Conservation (phyloP, 2,329 filamentous ascomycete genomes). For the Chrysoporthe cubensis region DNA sequence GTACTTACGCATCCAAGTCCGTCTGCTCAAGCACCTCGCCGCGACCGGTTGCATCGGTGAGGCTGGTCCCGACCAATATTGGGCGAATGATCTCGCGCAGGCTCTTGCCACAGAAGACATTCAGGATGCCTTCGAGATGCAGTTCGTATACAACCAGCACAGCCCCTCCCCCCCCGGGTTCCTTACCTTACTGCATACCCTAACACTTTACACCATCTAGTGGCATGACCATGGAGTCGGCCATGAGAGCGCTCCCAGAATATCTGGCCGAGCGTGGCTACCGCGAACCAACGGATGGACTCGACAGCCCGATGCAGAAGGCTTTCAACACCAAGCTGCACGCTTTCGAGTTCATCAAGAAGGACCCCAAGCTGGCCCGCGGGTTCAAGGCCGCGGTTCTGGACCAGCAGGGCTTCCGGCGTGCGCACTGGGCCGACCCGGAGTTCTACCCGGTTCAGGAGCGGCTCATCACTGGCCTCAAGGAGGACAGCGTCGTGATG, state of each 20-base stretch:
- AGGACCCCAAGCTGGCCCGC: conserved; percentile 9
- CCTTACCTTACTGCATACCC: neutral
- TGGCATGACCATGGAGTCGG: neutral
- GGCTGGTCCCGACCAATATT: conserved; percentile 11
- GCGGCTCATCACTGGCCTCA: conserved; percentile 7
- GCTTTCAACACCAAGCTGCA: conserved; percentile 16
- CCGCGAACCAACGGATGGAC: conserved; percentile 8
- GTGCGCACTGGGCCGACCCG: conserved; percentile 9
- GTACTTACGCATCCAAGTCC: neutral
- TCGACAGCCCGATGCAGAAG: conserved; percentile 16
- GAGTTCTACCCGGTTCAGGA: conserved; percentile 17
- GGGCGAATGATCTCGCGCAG: neutral
- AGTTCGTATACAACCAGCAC: neutral
- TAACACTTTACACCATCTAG: neutral
- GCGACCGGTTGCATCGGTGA: conserved; percentile 2
- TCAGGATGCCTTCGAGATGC: neutral
- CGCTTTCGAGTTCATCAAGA: conserved; percentile 15
- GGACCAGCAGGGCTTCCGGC: neutral
- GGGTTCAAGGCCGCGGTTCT: conserved; percentile 14
- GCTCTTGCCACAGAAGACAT: neutral
- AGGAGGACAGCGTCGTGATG: conserved; percentile 8
- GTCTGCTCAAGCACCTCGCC: conserved; percentile 16
- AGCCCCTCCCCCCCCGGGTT: neutral
- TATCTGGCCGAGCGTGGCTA: conserved; percentile 13
- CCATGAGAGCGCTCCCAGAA: neutral